These are phyloP conservation scores for Xanthoconium stramineum DNA, from an alignment of 768 basidiomycete species.

Conservation along the genomic window DNA sequence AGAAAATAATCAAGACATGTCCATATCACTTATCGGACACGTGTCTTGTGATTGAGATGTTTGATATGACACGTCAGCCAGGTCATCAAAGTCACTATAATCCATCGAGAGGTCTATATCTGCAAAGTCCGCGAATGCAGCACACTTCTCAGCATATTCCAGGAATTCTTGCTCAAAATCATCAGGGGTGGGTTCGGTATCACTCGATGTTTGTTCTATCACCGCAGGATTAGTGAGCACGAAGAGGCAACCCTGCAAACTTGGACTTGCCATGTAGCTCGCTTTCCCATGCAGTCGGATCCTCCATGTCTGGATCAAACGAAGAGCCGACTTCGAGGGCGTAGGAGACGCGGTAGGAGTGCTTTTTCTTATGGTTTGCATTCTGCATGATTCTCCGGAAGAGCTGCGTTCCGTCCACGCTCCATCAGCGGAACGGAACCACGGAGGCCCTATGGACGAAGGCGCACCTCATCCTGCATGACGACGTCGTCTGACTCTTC, in stretches of 20 bases:
- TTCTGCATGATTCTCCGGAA: slow-evolving; percentile 64
- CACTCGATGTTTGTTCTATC: slow-evolving; percentile 1
- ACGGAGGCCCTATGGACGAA: not conserved
- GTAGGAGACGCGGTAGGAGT: slow-evolving; percentile 63
- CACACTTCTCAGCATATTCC: slow-evolving; percentile 56
- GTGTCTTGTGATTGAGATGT: not conserved
- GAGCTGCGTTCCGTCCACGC: slow-evolving; percentile 40
- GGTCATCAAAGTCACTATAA: slow-evolving; percentile 25
- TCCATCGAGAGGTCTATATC: slow-evolving; percentile 34
- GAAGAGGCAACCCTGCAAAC: not conserved
- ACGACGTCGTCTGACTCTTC: slow-evolving; percentile 58
- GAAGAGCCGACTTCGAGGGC: slow-evolving; percentile 70
- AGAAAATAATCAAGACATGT: slow-evolving; percentile 19
- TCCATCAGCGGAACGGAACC: slow-evolving; percentile 5
- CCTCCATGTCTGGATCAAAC: slow-evolving; percentile 71
- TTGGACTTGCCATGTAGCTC: slow-evolving; percentile 45
- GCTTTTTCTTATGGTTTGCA: slow-evolving; percentile 44
- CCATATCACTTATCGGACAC: slow-evolving; percentile 22
- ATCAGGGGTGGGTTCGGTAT: slow-evolving; percentile 34
- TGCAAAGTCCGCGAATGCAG: slow-evolving; percentile 44
- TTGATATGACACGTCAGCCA: not conserved
- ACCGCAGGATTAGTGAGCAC: not conserved
- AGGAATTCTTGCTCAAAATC: slow-evolving; percentile 56
- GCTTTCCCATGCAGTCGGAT: slow-evolving; percentile 57
- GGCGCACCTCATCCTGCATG: slow-evolving; percentile 58